A percentile compares a stretch with the other conserved stretches of the same genome.
These are phyloP conservation scores for Lodderomyces margitis DNA, from an alignment of 1,139 yeast genomes.

Conservation along the genomic window DNA sequence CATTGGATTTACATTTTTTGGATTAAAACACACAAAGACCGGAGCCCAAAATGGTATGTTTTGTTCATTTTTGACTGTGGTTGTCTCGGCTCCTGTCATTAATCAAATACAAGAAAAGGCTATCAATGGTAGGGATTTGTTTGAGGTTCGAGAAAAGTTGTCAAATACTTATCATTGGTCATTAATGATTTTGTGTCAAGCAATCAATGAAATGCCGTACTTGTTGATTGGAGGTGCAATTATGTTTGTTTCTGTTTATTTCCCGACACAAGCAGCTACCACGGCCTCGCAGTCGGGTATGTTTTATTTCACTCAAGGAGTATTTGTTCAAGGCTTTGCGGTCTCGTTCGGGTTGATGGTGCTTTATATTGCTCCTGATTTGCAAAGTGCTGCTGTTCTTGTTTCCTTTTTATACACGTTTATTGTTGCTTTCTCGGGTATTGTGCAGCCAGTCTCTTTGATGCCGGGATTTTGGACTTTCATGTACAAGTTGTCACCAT, in stretches of 20 bases:
- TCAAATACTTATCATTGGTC: slow-evolving; percentile 71
- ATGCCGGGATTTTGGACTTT: slow-evolving; percentile 68
- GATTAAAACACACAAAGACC: slow-evolving; percentile 35
- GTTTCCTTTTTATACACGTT: slow-evolving; percentile 53
- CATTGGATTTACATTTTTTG: slow-evolving; percentile 52
- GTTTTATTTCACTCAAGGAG: slow-evolving; percentile 47
- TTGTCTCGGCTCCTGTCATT: slow-evolving; percentile 51
- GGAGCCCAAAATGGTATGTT: slow-evolving; percentile 55
- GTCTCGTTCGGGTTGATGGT: slow-evolving; percentile 54
- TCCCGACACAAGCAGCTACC: slow-evolving; percentile 52
- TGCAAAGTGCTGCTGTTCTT: slow-evolving; percentile 60
- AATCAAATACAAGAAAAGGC: slow-evolving; percentile 41
- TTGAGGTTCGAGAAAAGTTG: slow-evolving; percentile 61
- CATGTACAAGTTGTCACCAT: slow-evolving; percentile 70
- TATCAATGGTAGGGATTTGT: slow-evolving; percentile 52
- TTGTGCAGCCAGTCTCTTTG: slow-evolving; percentile 52
- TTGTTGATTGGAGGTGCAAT: slow-evolving; percentile 50
- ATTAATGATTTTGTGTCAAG: slow-evolving; percentile 50
- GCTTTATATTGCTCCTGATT: slow-evolving; percentile 58
- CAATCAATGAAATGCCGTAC: slow-evolving; percentile 55
- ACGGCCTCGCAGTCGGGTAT: slow-evolving; percentile 53
- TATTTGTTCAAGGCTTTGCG: slow-evolving; percentile 55
- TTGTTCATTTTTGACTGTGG: slow-evolving; percentile 49
- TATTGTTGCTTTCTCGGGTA: slow-evolving; percentile 60
- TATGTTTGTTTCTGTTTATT: slow-evolving; percentile 54